Evolutionary conservation across 805 yeast species (phyloP), one percentile per base, ranked within the genome.

Genomic region (Candida tammaniensis): DNA sequence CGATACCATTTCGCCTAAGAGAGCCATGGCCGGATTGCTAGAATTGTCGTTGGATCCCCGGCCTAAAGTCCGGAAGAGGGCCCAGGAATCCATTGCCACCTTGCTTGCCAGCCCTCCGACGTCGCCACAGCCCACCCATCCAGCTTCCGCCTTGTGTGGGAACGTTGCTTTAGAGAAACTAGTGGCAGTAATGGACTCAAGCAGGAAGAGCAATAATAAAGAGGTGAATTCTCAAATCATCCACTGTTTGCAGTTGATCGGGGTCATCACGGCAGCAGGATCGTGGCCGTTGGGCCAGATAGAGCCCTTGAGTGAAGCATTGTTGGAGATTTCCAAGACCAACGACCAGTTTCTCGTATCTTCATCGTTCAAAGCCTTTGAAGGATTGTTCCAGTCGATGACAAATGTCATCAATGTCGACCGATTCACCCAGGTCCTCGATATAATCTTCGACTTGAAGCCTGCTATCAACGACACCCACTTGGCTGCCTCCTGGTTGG

Each of bases 51-150:
- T 86, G 27, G 97, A 93, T 59, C 82, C 84, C 29, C 77, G 98
- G 54, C 98, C 98, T 23, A 93, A 93, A 51, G 95, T 93, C 9
- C 78, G 98, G 57, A 86, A 84, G 74, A 82, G 97, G 67, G 95
- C 98, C 1, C 83, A 81, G 50, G 98, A 93, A 38, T 85, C 97
- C 2, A 72, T 93, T n/a, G 62, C 71, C 31, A 72, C 68, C 3
- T 65, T 93, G 19, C 64, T 93, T 40, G 45, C 62, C 2, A 73
- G 73, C 42, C 82, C 85, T 3, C 94, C 96, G 8, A 71, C 83
- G 0, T 84, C 88, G 8, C 91, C 95, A 7, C 70, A 80, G 10
- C 72, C 80, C 4, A 82, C 77, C 25, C 97, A 91, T 54, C 82
- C 86, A 24, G 95, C 86, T 6, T 70, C 88, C n/a, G 55, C 66